These are phyloP conservation scores for Leccinum variicolor DNA, from an alignment of 768 basidiomycete species.

Conservation along the genomic window DNA sequence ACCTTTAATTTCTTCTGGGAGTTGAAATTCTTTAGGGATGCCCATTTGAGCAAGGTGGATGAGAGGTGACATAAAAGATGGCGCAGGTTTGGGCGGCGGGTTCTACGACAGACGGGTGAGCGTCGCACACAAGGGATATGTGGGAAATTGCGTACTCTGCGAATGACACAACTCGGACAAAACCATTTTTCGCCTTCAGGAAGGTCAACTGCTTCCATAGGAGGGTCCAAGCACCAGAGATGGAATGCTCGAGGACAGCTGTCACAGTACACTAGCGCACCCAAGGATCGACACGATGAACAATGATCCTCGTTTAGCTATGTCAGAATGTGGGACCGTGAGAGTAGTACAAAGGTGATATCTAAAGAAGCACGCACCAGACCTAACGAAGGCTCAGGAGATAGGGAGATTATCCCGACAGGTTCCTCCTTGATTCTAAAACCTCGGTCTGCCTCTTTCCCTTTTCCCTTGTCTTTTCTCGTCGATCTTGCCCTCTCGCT, in stretches of 20 bases:
- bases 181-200: conserved; percentile 79
- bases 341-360: conserved; percentile 13
- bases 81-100: conserved; percentile 59
- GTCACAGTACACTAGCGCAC: conserved; percentile 93
- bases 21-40: conserved; percentile 79
- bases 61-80: conserved; percentile 69
- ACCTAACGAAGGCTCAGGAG: conserved; percentile 32
- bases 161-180: conserved; percentile 67
- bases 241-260: conserved; percentile 96
- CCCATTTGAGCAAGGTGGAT: conserved; percentile 63
- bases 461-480: conserved; percentile 48
- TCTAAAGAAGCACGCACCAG: conserved; percentile 32
- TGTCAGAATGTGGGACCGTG: conserved; percentile 7
- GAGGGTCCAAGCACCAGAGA: conserved; percentile 94
- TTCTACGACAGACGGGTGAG: conserved; percentile 41
- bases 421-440: conserved; percentile 48
- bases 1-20: conserved; percentile 78
- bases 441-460: conserved; percentile 37
- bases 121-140: background rate
- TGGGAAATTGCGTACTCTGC: conserved; percentile 49
- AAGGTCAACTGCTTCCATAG: conserved; percentile 84
- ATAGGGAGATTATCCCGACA: conserved; percentile 31
- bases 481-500: conserved; percentile 27
- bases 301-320: conserved; percentile 80
- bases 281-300: conserved; percentile 76